Evolutionary conservation across 768 basidiomycete species (phyloP).

Genomic region (Baorangia bicolor): DNA sequence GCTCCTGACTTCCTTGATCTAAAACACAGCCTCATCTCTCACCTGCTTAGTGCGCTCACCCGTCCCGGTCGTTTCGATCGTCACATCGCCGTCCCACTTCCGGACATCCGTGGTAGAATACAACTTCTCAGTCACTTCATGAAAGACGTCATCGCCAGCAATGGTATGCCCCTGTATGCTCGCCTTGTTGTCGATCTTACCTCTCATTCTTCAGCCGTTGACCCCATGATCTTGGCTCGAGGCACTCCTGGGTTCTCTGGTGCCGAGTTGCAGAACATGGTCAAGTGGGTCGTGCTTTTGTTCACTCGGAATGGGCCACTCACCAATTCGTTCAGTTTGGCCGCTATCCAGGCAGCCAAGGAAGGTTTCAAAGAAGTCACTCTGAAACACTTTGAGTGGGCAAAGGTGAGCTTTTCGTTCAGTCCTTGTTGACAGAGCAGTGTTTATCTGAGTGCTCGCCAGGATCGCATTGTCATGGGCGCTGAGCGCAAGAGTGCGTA

Average conservation of each 20-base stretch:
- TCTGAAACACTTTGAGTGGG: constrained; percentile 94
- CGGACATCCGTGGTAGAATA: constrained; percentile 92
- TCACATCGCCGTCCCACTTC: constrained; percentile 87
- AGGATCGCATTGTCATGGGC: constrained; percentile 97
- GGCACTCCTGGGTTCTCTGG: constrained; percentile 97
- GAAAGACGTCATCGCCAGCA: constrained; percentile 66
- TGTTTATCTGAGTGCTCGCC: neutral
- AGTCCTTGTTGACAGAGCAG: neutral
- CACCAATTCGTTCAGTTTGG: constrained; percentile 50
- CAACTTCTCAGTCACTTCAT: constrained; percentile 93
- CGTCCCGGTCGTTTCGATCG: constrained; percentile 97
- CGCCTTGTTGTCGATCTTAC: neutral
- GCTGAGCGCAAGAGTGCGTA: constrained; percentile 90
- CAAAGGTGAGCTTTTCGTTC: constrained; percentile 58
- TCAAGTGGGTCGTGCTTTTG: constrained; percentile 64
- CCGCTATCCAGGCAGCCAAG: constrained; percentile 92
- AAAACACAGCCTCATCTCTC: constrained; percentile 10
- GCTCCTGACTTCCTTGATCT: neutral
- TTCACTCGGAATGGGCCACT: neutral
- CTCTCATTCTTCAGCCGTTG: constrained; percentile 54
- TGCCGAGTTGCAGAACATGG: constrained; percentile 95
- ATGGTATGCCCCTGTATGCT: constrained; percentile 39
- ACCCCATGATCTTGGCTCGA: constrained; percentile 84
- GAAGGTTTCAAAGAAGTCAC: constrained; percentile 72
- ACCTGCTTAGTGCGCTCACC: constrained; percentile 70